A percentile compares a stretch with the other conserved stretches of the same genome.
phyloP scores from a whole-genome alignment of 164 flowering plant species.

The Cinnamomum micranthum region DNA sequence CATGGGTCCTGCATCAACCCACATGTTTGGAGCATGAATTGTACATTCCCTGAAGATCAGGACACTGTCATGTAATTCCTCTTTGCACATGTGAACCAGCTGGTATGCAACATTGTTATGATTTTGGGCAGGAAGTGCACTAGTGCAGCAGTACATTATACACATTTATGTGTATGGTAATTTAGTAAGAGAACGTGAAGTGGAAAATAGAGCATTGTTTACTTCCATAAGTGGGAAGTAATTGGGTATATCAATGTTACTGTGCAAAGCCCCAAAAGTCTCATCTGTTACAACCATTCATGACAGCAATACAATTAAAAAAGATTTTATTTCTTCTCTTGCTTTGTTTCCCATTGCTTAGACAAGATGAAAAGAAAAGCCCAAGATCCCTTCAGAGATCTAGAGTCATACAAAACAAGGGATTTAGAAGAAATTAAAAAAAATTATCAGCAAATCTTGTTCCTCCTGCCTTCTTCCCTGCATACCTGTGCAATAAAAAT shows the following conservation, averaged over 20 bases:
- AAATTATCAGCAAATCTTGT: slow-evolving; percentile 22
- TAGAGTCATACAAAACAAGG: slow-evolving; percentile 8
- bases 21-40: slow-evolving; percentile 4
- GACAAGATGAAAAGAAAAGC: slow-evolving; percentile 35
- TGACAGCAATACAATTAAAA: slow-evolving; percentile 17
- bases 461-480: slow-evolving; percentile 44
- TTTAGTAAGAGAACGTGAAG: background rate
- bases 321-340: slow-evolving; percentile 23
- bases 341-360: slow-evolving; percentile 54
- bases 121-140: no score
- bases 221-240: background rate
- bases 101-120: background rate
- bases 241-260: slow-evolving; percentile 11
- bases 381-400: slow-evolving; percentile 30
- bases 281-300: slow-evolving; percentile 17
- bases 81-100: slow-evolving; percentile 1
- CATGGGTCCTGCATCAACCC: slow-evolving; percentile 10
- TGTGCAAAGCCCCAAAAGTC: slow-evolving; percentile 10
- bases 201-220: background rate
- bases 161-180: background rate
- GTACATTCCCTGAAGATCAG: no score
- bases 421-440: slow-evolving; percentile 9
- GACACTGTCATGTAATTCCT: background rate
- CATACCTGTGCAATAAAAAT: slow-evolving; percentile 25
- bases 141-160: no score